Base-by-base conservation (phyloP, 2,329 filamentous ascomycete genomes). In the Colletotrichum lini region DNA sequence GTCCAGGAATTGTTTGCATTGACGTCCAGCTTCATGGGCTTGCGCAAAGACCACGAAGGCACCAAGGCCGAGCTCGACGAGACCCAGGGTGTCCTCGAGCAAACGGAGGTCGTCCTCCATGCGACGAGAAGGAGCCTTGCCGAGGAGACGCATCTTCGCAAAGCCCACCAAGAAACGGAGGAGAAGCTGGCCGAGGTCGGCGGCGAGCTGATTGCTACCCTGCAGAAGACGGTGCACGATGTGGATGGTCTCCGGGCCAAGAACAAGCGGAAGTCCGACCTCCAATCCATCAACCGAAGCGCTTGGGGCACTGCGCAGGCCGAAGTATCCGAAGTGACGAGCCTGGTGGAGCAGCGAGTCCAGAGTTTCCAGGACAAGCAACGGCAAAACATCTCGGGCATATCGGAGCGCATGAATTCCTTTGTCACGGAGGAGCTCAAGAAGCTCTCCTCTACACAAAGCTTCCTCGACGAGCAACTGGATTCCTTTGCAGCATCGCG, bases 1-100 rank as follows among this genome's bases (percentile, higher is more conserved):
- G 92, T 97, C 2, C 95, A 98, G 77, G 95, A 99, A 80, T 86
- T 99, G 0, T 95, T 97, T 79, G 90, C 91, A 13, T 84, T 98
- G 47, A 98, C 94, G 0, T 94, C 92, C 52, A 95, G 91, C 74
- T 97, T 98, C 80, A 95, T 95, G 83, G 91, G 89, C 0, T 82
- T 98, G 76, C 98, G 96, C 82, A 95, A 95, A 78, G 95, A 98
- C 72, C 93, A 97, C 72, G 96, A 99, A 74, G 87, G 89, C 21
- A 95, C 93, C 0, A 92, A 88, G 69, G 78, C 87, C 5, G 87
- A 89, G 64, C 87, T 99, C 3, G 93, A 96, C 65, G 91, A 94
- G 45, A 97, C 96, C 0, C 93, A 94, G 76, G 90, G 90, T 65
- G 85, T 98, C 4, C 86, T 98, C 15, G 93, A 96, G 70, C 94